These are phyloP conservation scores for Sporodiniella umbellata DNA, from an alignment of 371 early-diverging fungal genomes.

Conservation along the genomic window DNA sequence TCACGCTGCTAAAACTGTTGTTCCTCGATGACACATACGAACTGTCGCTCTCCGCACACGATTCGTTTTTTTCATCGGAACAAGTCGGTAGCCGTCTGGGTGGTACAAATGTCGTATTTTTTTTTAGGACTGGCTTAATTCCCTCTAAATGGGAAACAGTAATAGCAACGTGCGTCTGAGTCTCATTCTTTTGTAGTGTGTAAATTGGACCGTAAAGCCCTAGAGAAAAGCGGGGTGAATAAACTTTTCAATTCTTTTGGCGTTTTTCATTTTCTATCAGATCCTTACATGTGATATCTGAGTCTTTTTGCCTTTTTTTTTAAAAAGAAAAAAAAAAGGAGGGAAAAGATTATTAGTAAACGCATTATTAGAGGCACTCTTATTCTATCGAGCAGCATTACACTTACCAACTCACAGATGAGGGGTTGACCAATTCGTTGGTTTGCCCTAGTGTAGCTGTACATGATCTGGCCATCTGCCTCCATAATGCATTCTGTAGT, in stretches of 20 bases:
- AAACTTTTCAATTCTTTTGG: too few species aligned
- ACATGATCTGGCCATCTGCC: conserved; percentile 32
- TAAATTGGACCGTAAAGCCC: conserved; percentile 35
- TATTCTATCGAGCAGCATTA: too few species aligned
- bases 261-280: not conserved
- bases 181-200: conserved; percentile 6
- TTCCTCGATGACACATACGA: not conserved
- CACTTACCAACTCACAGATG: conserved; percentile 25
- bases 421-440: conserved; percentile 18
- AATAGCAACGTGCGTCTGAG: not conserved
- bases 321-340: conserved; percentile 4
- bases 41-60: too few species aligned
- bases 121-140: conserved; percentile 32
- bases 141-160: conserved; percentile 13
- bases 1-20: conserved; percentile 11
- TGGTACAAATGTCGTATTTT: conserved; percentile 17
- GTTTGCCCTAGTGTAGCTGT: conserved; percentile 13
- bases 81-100: conserved; percentile 13
- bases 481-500: conserved; percentile 41
- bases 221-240: too few species aligned
- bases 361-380: too few species aligned
- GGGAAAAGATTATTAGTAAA: not conserved
- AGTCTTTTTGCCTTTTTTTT: conserved; percentile 24
- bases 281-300: conserved; percentile 35
- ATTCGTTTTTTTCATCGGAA: conserved; percentile 20